Percentiles rank a stretch among this genome's conserved stretches.
Conservation (phyloP, 306 rosid genomes). For the Astragalus membranaceus region DNA sequence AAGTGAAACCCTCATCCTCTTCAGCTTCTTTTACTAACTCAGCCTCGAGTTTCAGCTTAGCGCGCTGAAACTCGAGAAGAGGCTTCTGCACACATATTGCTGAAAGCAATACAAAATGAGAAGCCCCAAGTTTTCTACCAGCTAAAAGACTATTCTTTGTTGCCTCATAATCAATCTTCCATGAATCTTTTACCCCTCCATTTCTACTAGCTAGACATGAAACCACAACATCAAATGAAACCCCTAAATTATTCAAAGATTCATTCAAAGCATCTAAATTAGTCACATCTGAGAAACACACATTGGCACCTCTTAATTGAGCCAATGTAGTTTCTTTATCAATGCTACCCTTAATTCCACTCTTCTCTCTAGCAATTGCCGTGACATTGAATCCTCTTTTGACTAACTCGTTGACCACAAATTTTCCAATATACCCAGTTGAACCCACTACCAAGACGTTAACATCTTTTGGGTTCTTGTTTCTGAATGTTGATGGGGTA, state of each 20-base stretch:
- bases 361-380: slow-evolving; percentile 77
- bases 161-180: slow-evolving; percentile 97
- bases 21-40: slow-evolving; percentile 60
- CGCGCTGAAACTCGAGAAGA: slow-evolving; percentile 89
- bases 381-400: slow-evolving; percentile 74
- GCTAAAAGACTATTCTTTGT: slow-evolving; percentile 80
- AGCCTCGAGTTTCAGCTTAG: slow-evolving; percentile 85
- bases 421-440: slow-evolving; percentile 93
- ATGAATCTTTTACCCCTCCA: slow-evolving; percentile 93
- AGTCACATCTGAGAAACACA: slow-evolving; percentile 82
- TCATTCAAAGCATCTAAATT: slow-evolving; percentile 53
- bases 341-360: slow-evolving; percentile 67
- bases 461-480: slow-evolving; percentile 62
- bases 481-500: slow-evolving; percentile 45
- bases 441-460: slow-evolving; percentile 80
- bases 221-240: slow-evolving; percentile 72
- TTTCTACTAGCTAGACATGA: slow-evolving; percentile 91
- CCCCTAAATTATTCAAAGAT: slow-evolving; percentile 41
- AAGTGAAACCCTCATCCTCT: slow-evolving; percentile 52
- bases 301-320: slow-evolving; percentile 66
- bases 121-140: slow-evolving; percentile 74
- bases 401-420: slow-evolving; percentile 75
- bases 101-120: slow-evolving; percentile 88
- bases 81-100: slow-evolving; percentile 98
- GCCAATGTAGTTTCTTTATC: slow-evolving; percentile 52